phyloP scores from a whole-genome alignment of 495 filamentous ascomycete species.

The Penicillium daleae region DNA sequence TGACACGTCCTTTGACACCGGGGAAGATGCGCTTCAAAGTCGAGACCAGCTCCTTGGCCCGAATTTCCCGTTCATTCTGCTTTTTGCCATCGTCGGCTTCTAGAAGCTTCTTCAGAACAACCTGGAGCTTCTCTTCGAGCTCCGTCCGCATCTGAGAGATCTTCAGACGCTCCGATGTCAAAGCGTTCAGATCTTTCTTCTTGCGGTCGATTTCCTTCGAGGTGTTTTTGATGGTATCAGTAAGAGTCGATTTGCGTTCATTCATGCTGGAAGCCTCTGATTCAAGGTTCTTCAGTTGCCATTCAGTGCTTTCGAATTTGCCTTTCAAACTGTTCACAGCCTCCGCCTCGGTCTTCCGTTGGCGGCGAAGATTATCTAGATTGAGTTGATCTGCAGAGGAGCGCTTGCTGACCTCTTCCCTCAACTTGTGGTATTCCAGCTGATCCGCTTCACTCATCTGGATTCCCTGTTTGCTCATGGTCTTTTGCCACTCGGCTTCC shows the following conservation, averaged over 20 bases:
- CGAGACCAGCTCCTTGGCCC: slow-evolving; percentile 76
- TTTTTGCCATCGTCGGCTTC: slow-evolving; percentile 83
- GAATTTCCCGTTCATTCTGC: slow-evolving; percentile 78
- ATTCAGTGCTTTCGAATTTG: slow-evolving; percentile 79
- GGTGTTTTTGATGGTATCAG: slow-evolving; percentile 64
- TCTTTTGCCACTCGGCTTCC: slow-evolving; percentile 83
- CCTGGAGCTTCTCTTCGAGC: slow-evolving; percentile 86
- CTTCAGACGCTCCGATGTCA: slow-evolving; percentile 82
- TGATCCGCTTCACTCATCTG: slow-evolving; percentile 84
- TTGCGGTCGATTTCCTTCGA: slow-evolving; percentile 80
- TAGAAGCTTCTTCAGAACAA: slow-evolving; percentile 74
- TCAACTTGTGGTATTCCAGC: slow-evolving; percentile 86
- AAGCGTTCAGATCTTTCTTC: slow-evolving; percentile 84
- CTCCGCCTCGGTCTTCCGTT: slow-evolving; percentile 86
- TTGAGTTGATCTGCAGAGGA: slow-evolving; percentile 81
- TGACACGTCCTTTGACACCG: slow-evolving; percentile 86
- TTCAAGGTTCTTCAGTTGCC: slow-evolving; percentile 71
- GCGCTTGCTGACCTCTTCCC: slow-evolving; percentile 82
- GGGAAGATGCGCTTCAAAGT: slow-evolving; percentile 90
- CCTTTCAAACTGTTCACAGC: slow-evolving; percentile 82
- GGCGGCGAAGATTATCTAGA: slow-evolving; percentile 79
- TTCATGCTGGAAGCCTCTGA: slow-evolving; percentile 69
- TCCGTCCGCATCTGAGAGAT: slow-evolving; percentile 80
- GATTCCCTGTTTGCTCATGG: slow-evolving; percentile 80
- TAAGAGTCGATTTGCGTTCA: slow-evolving; percentile 64